Percentiles rank a stretch among this genome's conserved stretches.
Conservation (phyloP, 805 yeast genomes). For the Teunomyces gatunensis region DNA sequence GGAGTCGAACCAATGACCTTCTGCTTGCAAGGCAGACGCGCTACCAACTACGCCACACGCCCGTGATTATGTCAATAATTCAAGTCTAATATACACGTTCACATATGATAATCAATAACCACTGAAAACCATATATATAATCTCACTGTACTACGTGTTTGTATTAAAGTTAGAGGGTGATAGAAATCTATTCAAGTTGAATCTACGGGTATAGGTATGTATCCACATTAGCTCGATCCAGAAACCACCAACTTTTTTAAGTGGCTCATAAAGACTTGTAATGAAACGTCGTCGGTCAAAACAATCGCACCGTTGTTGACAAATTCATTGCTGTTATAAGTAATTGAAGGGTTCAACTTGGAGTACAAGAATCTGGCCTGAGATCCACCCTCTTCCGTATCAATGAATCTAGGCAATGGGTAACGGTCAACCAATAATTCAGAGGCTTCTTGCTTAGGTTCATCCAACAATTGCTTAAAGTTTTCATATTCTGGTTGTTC, state of each 20-base stretch:
- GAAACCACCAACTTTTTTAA: slow-evolving; percentile 85
- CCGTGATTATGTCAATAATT: slow-evolving; percentile 15
- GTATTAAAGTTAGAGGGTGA: background rate
- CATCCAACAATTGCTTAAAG: slow-evolving; percentile 81
- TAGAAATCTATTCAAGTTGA: slow-evolving; percentile 2
- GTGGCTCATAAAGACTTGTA: slow-evolving; percentile 94
- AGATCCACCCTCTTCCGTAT: slow-evolving; percentile 97
- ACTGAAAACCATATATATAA: too few relatives aligned
- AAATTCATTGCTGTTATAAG: slow-evolving; percentile 62
- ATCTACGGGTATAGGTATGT: background rate
- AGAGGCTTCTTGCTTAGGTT: slow-evolving; percentile 90
- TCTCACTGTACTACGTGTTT: background rate
- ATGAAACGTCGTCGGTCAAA: slow-evolving; percentile 91
- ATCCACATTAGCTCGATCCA: slow-evolving; percentile 29
- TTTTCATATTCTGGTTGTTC: slow-evolving; percentile 86
- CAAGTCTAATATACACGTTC: too few relatives aligned
- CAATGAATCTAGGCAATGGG: slow-evolving; percentile 97
- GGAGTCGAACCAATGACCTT: slow-evolving; percentile 80
- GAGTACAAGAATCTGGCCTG: slow-evolving; percentile 96
- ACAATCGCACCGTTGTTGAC: slow-evolving; percentile 67
- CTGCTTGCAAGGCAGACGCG: slow-evolving; percentile 78
- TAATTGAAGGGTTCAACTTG: slow-evolving; percentile 90
- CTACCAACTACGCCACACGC: slow-evolving; percentile 85
- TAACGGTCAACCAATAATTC: slow-evolving; percentile 87
- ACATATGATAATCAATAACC: too few relatives aligned